Base-by-base conservation (phyloP, 257 asterid species). In the Fraxinus pennsylvanica region DNA sequence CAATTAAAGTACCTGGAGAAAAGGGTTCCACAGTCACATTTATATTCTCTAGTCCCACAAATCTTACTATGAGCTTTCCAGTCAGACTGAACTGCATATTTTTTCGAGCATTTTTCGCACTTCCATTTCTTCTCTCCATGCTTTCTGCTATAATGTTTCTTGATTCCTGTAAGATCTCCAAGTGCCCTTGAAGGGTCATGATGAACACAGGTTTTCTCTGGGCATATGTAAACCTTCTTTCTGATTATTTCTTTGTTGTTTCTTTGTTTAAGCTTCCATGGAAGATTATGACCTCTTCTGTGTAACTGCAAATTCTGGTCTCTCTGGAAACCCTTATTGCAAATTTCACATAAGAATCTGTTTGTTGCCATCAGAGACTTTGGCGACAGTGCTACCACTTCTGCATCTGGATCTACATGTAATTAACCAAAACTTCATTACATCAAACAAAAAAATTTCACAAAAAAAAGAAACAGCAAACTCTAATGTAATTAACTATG, bases 111-210 rank as follows among this genome's bases (percentile, higher is more conserved):
- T 14, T 94, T 94, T 10, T 92, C 97, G 50, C 98, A 94, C 83
- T 94, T 94, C 97, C 97, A 94, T 36, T 94, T 94, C 88, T 94
- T 92, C 86, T 94, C 98, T 4, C 98, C 98, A 71, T 94, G 98
- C 74, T 94, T 94, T 21, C 98, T 77, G 80, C 97, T 91, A 78
- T 35, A 94, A 47, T 92, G 98, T 25, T 92, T 94, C 86, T 92
- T 94, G 82, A 94, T 89, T 0, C 98, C 97, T 0, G 98, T 94
- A 30, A 94, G 81, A 41, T 94, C 98, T 0, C 98, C 98, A 1
- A 92, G 92, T 0, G 98, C 98, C 39, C 98, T 84, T 0, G 94
- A 82, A 1, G 98, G 90, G 79, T 94, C 92, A 63, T 94, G 96
- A 78, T 94, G 98, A 0, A 94, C 94, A 52, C 98, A 94, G 14